Evolutionary conservation across 1,284 basidiomycete genomes (phyloP).

Genomic region (Leccinum fallax): DNA sequence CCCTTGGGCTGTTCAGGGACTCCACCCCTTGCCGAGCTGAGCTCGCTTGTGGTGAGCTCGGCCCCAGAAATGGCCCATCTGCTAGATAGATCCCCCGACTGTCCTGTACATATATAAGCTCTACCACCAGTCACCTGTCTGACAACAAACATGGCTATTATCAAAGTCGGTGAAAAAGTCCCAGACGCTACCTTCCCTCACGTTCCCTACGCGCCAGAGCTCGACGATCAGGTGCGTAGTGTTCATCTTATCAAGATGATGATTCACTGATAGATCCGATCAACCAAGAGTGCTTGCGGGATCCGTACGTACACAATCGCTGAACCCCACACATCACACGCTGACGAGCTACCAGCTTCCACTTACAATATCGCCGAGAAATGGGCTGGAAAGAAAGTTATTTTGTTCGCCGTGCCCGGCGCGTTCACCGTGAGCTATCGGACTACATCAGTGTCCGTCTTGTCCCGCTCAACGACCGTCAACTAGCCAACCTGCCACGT

Average conservation of each 20-base stretch:
- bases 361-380: constrained; percentile 56
- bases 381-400: constrained; percentile 86
- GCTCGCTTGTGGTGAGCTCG: too few species aligned
- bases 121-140: too few species aligned
- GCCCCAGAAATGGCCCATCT: too few species aligned
- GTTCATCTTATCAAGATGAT: not conserved
- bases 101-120: not conserved
- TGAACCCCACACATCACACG: not conserved
- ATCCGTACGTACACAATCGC: constrained; percentile 48
- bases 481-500: constrained; percentile 70
- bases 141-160: constrained; percentile 21
- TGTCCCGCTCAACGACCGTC: not conserved
- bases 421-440: constrained; percentile 68
- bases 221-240: constrained; percentile 59
- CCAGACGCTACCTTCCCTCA: constrained; percentile 65
- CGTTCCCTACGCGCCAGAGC: constrained; percentile 65
- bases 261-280: constrained; percentile 1
- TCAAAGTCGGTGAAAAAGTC: constrained; percentile 61
- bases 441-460: constrained; percentile 1
- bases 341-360: constrained; percentile 39
- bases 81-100: not conserved
- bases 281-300: constrained; percentile 56
- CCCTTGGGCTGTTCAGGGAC: too few species aligned
- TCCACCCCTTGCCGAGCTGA: too few species aligned
- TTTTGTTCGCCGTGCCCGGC: constrained; percentile 77